Conservation (phyloP, 768 basidiomycete genomes). For the Dendrothele bispora region DNA sequence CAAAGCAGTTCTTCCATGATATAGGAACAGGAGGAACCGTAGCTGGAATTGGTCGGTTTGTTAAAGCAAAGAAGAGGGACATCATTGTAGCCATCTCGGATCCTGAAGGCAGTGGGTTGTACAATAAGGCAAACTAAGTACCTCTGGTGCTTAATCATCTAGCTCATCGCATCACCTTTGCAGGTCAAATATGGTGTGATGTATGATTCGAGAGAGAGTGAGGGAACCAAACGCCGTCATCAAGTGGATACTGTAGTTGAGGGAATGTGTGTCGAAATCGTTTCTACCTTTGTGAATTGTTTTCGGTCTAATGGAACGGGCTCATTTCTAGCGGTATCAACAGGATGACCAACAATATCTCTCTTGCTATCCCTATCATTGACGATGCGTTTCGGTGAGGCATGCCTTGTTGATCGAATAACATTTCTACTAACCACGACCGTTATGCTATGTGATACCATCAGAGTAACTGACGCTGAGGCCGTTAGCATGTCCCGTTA, state of each 20-base stretch:
- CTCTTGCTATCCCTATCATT: slow-evolving; percentile 79
- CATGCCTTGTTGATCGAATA: neutral
- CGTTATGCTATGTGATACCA: neutral
- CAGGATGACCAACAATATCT: slow-evolving; percentile 87
- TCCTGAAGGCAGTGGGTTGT: slow-evolving; percentile 92
- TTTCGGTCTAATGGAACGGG: slow-evolving; percentile 1
- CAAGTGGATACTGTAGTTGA: slow-evolving; percentile 97
- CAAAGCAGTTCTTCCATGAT: slow-evolving; percentile 1
- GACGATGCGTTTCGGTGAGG: slow-evolving; percentile 85
- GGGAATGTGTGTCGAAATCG: slow-evolving; percentile 59
- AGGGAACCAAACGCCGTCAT: slow-evolving; percentile 90
- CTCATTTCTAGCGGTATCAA: slow-evolving; percentile 76
- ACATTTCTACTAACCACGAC: neutral
- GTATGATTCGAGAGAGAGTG: slow-evolving; percentile 90
- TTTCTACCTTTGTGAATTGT: neutral
- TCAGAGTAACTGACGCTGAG: slow-evolving; percentile 87
- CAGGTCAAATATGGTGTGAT: slow-evolving; percentile 91
- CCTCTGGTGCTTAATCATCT: neutral
- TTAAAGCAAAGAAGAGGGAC: slow-evolving; percentile 73
- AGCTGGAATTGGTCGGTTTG: slow-evolving; percentile 75
- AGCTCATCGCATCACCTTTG: neutral
- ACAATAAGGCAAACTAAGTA: slow-evolving; percentile 69
- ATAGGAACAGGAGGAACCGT: slow-evolving; percentile 95
- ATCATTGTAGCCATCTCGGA: slow-evolving; percentile 79
- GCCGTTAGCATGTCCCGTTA: slow-evolving; percentile 96